Evolutionary conservation across 78 protist species (phyloP).

Genomic region (Anaeramoeba flamelloides): DNA sequence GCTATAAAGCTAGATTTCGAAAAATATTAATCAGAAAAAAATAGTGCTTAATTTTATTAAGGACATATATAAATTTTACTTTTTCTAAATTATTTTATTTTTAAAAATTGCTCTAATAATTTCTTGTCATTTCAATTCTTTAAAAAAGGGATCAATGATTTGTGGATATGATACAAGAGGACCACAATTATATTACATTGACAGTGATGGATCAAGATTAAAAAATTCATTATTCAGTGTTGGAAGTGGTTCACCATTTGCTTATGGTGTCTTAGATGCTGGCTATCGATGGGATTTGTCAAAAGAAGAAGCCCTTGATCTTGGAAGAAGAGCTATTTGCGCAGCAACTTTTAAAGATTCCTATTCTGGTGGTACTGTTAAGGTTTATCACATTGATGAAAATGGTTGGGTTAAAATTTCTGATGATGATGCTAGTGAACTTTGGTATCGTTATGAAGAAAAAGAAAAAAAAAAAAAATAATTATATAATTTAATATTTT

Average conservation of each 20-base stretch:
- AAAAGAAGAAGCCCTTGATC: constrained; percentile 76
- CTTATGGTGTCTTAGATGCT: constrained; percentile 97
- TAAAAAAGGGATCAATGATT: neutral
- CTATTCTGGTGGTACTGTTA: constrained; percentile 78
- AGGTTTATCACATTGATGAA: constrained; percentile 2
- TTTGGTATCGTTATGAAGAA: too few relatives aligned
- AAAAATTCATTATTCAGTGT: constrained; percentile 71
- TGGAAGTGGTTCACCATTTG: constrained; percentile 97
- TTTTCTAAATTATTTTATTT: neutral
- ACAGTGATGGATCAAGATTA: constrained; percentile 86
- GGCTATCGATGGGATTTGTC: constrained; percentile 52
- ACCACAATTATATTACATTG: constrained; percentile 83
- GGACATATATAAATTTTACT: neutral
- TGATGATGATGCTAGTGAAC: too few relatives aligned
- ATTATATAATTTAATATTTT: too few relatives aligned
- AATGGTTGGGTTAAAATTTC: too few relatives aligned
- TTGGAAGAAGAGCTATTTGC: constrained; percentile 88
- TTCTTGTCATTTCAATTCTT: neutral
- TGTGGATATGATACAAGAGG: constrained; percentile 30
- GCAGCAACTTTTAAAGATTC: constrained; percentile 96
- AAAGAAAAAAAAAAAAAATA: too few relatives aligned
- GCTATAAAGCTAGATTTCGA: too few relatives aligned
- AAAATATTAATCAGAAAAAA: constrained; percentile 83
- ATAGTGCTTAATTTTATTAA: constrained; percentile 96
- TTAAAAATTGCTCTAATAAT: too few relatives aligned